phyloP scores from a whole-genome alignment of 352 stramenopile genomes.

The Phytophthora ohioensis region DNA sequence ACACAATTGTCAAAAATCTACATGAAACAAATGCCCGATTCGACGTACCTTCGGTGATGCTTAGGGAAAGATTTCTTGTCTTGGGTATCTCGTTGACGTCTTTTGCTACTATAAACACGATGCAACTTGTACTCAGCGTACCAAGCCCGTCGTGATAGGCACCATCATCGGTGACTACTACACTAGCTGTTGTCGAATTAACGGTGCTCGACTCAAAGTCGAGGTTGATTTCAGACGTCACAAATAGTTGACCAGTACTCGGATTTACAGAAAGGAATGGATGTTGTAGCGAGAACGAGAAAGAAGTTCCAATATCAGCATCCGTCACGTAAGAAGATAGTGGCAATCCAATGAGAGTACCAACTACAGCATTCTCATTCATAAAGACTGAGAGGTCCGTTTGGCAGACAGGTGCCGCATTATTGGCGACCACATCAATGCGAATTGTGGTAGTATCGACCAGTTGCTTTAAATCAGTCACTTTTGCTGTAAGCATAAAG shows the following conservation, averaged over 20 bases:
- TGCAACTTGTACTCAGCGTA: conserved; percentile 38
- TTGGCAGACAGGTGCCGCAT: conserved; percentile 24
- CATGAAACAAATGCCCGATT: not conserved
- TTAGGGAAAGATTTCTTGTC: conserved; percentile 28
- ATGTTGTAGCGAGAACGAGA: conserved; percentile 39
- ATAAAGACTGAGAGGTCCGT: conserved; percentile 10
- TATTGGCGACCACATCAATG: conserved; percentile 28
- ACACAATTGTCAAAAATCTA: not conserved
- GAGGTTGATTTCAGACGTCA: conserved; percentile 33
- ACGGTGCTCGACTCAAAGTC: conserved; percentile 31
- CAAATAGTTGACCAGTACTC: conserved; percentile 38
- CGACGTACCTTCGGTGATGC: conserved; percentile 33
- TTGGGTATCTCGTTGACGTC: conserved; percentile 38
- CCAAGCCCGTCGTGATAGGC: conserved; percentile 37
- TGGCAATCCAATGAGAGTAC: conserved; percentile 22
- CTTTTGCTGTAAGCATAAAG: conserved; percentile 26
- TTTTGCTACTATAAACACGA: conserved; percentile 24
- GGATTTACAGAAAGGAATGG: conserved; percentile 34
- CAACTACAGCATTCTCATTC: conserved; percentile 33
- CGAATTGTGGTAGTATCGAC: conserved; percentile 5
- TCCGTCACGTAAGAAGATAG: conserved; percentile 28
- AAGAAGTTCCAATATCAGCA: conserved; percentile 32
- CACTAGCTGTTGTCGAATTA: conserved; percentile 15
- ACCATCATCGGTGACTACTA: conserved; percentile 44
- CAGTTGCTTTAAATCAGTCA: conserved; percentile 20